Base-by-base conservation (phyloP, 2,329 filamentous ascomycete genomes). In the Erysiphe pulchra region DNA sequence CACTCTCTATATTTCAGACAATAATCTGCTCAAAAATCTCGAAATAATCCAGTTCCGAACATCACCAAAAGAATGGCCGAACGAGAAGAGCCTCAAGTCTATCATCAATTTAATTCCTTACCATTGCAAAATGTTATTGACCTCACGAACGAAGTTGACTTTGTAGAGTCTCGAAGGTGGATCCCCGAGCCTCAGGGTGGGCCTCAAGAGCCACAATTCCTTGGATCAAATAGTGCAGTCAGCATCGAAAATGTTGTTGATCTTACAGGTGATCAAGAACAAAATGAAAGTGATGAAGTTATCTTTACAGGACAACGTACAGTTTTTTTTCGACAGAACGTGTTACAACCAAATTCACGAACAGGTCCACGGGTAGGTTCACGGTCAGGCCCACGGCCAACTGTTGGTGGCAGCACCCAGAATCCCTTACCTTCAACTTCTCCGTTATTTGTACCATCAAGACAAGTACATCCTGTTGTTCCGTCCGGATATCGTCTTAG, bases 241-340 rank as follows among this genome's bases (percentile, higher is more conserved):
- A 48, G 45, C 8, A 20, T 56, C 11, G 49, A 45, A n/a, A 49
- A 54, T 16, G 57, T 71, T 28, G 71, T 73, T 45, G 70, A 73
- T 52, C 61, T 73, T 10, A 73, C 70, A 2, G 59, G 58, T 24
- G 41, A 43, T 17, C 24, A 31, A 13, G 40, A 28, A 7, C 24
- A 24, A 24, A 68, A 71, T 47, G 61, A 61, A 7, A 58, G 59
- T 11, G 60, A 62, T 20, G 59, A 61, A 5, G 45, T 58, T 33
- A 56, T 60, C 1, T 51, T 61, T 7, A 53, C 54, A 52, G 44
- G 49, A 51, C 45, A 40, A 52, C 43, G 55, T 50, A 13, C 49
- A 52, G 7, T 24, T n/a, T 24, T 17, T 13, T 13, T 43, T 18
- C 41, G 28, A 10, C 28, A n/a, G 20, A 30, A 16, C 30, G 28